Conservation (phyloP, 73 alveolate genomes). For the Effrenium voratum region DNA sequence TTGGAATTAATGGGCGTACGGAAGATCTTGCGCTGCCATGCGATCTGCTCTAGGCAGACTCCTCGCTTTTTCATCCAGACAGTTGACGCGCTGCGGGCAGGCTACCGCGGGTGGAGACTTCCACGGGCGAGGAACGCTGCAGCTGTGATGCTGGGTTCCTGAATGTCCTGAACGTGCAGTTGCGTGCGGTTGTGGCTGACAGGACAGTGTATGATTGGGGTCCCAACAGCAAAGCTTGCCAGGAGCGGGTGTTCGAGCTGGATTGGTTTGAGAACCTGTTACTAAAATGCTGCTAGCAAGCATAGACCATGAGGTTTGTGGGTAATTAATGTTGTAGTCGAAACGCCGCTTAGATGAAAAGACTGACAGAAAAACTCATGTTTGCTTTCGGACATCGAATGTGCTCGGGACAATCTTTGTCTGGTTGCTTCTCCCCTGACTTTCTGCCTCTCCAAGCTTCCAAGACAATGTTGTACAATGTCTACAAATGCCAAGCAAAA, state of each 20-base stretch:
- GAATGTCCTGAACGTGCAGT: neutral
- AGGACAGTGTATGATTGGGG: too few relatives aligned
- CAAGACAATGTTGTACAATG: neutral
- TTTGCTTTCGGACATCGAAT: too few relatives aligned
- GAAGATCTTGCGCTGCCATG: neutral
- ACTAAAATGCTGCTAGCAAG: neutral
- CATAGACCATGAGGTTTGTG: neutral
- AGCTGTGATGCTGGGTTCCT: conserved; percentile 40
- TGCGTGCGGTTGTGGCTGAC: neutral
- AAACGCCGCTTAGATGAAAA: too few relatives aligned
- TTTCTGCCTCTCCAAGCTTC: neutral
- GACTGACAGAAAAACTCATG: too few relatives aligned
- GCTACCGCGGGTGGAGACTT: conserved; percentile 64
- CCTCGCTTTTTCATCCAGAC: neutral
- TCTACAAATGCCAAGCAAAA: neutral
- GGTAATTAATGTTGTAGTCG: too few relatives aligned
- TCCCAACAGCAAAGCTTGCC: too few relatives aligned
- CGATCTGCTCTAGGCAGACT: neutral
- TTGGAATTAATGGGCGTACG: neutral
- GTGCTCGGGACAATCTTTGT: too few relatives aligned
- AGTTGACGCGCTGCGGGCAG: neutral
- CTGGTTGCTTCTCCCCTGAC: too few relatives aligned
- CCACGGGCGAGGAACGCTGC: conserved; percentile 39
- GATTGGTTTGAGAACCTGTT: too few relatives aligned
- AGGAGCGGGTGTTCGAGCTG: neutral